Evolutionary conservation across 176 grass and related monocot genomes (phyloP).

Genomic region (Eragrostis curvula): DNA sequence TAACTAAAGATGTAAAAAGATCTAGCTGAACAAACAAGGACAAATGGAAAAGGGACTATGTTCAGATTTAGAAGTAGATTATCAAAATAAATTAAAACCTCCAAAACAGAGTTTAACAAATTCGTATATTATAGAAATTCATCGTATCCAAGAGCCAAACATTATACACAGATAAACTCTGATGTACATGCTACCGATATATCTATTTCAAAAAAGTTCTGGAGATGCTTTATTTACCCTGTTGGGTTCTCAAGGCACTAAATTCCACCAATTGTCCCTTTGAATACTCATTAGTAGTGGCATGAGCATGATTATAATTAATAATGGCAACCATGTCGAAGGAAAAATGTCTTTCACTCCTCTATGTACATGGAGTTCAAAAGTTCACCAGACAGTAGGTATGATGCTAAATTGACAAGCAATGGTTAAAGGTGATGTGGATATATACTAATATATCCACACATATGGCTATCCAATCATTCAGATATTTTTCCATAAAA

Average conservation of each 20-base stretch:
- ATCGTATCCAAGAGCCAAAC: not conserved
- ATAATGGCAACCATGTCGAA: not conserved
- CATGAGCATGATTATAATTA: not conserved
- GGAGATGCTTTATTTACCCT: not conserved
- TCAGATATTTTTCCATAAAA: not conserved
- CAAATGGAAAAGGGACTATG: not conserved
- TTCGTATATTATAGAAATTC: not conserved
- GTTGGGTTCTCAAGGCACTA: not conserved
- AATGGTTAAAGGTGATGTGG: not conserved
- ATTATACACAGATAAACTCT: not conserved
- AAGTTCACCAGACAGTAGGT: not conserved
- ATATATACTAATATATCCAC: not conserved
- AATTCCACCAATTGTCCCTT: not conserved
- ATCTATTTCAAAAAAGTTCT: no score
- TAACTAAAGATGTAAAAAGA: not conserved
- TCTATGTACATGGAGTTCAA: not conserved
- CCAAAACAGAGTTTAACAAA: not conserved
- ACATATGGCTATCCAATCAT: not conserved
- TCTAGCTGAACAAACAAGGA: not conserved
- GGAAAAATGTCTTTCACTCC: not conserved
- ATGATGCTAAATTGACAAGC: not conserved
- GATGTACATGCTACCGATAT: not conserved
- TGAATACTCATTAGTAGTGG: not conserved
- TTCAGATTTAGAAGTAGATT: not conserved
- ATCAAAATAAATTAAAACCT: not conserved